Percentiles rank a stretch among this genome's conserved stretches.
These are phyloP conservation scores for Amanita polypyramis DNA, from an alignment of 768 basidiomycete genomes.

Conservation along the genomic window DNA sequence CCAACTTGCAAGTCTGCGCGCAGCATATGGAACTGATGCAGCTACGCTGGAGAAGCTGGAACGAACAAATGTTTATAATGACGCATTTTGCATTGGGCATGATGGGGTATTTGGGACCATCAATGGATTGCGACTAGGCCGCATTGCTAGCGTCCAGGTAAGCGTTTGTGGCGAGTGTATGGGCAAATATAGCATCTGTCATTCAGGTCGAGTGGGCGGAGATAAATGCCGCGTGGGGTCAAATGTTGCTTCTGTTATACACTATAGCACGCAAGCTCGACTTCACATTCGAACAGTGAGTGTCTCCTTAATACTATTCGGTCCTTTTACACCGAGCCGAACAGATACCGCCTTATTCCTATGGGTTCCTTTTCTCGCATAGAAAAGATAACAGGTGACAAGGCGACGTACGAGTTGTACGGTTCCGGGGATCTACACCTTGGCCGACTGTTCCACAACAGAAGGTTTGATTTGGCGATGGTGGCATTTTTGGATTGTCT, in stretches of 20 bases:
- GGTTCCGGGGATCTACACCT: slow-evolving; percentile 90
- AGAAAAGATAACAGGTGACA: slow-evolving; percentile 73
- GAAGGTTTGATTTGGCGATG: slow-evolving; percentile 94
- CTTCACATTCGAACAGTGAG: slow-evolving; percentile 77
- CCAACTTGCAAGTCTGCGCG: slow-evolving; percentile 60
- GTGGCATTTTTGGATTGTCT: slow-evolving; percentile 93
- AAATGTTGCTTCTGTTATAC: slow-evolving; percentile 84
- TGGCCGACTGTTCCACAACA: slow-evolving; percentile 83
- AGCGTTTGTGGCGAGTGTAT: slow-evolving; percentile 13
- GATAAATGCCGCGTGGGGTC: slow-evolving; percentile 98
- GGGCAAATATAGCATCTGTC: slow-evolving; percentile 10
- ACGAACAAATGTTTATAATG: slow-evolving; percentile 90
- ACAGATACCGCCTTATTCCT: slow-evolving; percentile 81
- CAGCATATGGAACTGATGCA: slow-evolving; percentile 71
- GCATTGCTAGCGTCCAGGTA: slow-evolving; percentile 77
- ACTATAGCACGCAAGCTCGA: slow-evolving; percentile 89
- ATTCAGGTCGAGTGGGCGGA: slow-evolving; percentile 92
- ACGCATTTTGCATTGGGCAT: slow-evolving; percentile 91
- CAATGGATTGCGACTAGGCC: slow-evolving; percentile 86
- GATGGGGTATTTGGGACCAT: slow-evolving; percentile 97
- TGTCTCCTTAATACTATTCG: background rate
- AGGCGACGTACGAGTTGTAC: slow-evolving; percentile 83
- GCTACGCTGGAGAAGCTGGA: slow-evolving; percentile 76
- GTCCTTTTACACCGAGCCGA: background rate
- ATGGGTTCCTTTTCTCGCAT: slow-evolving; percentile 95